phyloP scores from a whole-genome alignment of 2,329 filamentous ascomycete genomes.

The Mycocentrospora acerina region DNA sequence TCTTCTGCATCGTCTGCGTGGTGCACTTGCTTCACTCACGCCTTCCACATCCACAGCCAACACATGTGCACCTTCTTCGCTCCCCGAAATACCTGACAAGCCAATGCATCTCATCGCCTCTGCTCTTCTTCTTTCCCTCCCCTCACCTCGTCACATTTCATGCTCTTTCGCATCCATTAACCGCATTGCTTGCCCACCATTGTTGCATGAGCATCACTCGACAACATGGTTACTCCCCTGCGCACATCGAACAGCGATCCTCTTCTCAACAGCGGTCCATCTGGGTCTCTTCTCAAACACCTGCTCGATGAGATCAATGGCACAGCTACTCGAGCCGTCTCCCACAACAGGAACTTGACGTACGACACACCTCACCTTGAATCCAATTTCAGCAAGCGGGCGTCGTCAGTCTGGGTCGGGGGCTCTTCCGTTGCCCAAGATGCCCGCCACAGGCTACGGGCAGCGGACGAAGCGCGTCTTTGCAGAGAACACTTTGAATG shows the following conservation, averaged over 20 bases:
- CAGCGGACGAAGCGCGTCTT: slow-evolving; percentile 24
- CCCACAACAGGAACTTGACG: neutral
- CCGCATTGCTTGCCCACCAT: slow-evolving; percentile 20
- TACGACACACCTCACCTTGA: neutral
- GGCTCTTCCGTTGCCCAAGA: slow-evolving; percentile 22
- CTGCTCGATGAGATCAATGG: slow-evolving; percentile 32
- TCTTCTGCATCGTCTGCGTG: too few relatives aligned
- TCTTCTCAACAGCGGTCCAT: slow-evolving; percentile 11
- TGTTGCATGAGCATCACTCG: slow-evolving; percentile 17
- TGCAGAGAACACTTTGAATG: slow-evolving; percentile 1
- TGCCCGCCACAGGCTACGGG: slow-evolving; percentile 24
- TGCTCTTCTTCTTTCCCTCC: neutral
- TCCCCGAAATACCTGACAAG: too few relatives aligned
- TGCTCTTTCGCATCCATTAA: too few relatives aligned
- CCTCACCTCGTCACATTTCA: slow-evolving; percentile 8
- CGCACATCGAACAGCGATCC: slow-evolving; percentile 6
- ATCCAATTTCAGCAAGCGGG: neutral
- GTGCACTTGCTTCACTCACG: too few relatives aligned
- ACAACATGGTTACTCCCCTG: slow-evolving; percentile 28
- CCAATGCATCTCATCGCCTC: neutral
- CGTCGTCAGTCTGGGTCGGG: slow-evolving; percentile 20
- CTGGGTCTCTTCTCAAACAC: slow-evolving; percentile 22
- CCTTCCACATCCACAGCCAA: too few relatives aligned
- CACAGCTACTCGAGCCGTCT: neutral
- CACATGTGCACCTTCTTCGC: slow-evolving; percentile 2